Conservation (phyloP, 352 stramenopile species). For the Pythium dissotocum region DNA sequence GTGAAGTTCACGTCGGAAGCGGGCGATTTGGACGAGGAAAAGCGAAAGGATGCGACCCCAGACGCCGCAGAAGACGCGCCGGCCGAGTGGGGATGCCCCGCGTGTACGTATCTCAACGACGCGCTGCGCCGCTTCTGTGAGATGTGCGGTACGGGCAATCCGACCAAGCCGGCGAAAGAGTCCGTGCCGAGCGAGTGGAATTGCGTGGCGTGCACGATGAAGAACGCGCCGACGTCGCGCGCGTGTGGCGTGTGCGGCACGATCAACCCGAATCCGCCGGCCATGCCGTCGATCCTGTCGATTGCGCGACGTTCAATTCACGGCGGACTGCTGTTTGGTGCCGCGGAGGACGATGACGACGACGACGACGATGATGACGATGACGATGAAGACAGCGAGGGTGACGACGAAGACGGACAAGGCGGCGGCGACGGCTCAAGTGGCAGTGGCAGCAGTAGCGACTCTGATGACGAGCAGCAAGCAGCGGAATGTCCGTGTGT, state of each 20-base stretch:
- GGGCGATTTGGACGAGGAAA: not conserved
- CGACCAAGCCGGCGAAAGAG: constrained; percentile 23
- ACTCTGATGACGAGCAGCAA: constrained; percentile 18
- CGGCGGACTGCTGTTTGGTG: constrained; percentile 25
- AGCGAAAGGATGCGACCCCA: not conserved
- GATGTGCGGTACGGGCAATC: constrained; percentile 74
- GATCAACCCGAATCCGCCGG: constrained; percentile 59
- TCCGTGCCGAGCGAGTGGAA: constrained; percentile 47
- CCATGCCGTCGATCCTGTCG: constrained; percentile 33
- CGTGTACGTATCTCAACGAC: constrained; percentile 78
- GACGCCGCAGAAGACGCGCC: not conserved
- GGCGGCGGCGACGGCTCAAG: constrained; percentile 29
- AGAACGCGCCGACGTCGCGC: constrained; percentile 51
- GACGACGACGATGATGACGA: constrained; percentile 33
- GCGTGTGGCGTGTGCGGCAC: constrained; percentile 61
- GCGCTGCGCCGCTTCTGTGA: constrained; percentile 60
- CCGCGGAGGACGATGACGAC: constrained; percentile 27
- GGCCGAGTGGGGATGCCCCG: constrained; percentile 56
- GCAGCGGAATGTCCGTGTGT: constrained; percentile 22
- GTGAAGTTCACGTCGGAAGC: not conserved
- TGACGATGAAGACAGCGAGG: constrained; percentile 20
- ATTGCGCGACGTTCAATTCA: constrained; percentile 36
- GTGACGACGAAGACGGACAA: constrained; percentile 28
- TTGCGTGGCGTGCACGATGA: constrained; percentile 72
- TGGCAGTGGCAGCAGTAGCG: constrained; percentile 27